Evolutionary conservation across 2,329 filamentous ascomycete species (phyloP).

Genomic region (Capronia epimyces): DNA sequence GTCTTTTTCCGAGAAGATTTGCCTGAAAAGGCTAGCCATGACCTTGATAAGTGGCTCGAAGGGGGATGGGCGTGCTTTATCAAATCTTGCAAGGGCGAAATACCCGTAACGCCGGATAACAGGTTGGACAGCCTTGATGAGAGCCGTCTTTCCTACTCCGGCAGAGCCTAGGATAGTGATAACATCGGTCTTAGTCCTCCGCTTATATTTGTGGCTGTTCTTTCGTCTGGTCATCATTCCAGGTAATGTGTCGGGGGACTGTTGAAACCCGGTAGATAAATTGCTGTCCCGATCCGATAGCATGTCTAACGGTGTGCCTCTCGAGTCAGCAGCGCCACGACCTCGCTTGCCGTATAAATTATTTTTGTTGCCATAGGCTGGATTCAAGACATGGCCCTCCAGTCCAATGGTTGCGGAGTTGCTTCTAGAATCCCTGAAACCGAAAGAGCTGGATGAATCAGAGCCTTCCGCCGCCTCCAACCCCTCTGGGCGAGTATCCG

Average conservation of each 20-base stretch:
- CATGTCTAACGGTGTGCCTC: slow-evolving; percentile 20
- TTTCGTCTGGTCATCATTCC: slow-evolving; percentile 39
- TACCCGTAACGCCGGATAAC: slow-evolving; percentile 55
- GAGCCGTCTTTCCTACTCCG: slow-evolving; percentile 56
- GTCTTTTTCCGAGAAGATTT: slow-evolving; percentile 61
- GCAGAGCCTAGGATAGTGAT: slow-evolving; percentile 53
- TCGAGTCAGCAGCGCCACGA: slow-evolving; percentile 17
- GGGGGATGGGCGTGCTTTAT: slow-evolving; percentile 53
- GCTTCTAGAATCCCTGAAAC: slow-evolving; percentile 35
- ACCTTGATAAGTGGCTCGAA: slow-evolving; percentile 58
- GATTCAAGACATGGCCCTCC: slow-evolving; percentile 16
- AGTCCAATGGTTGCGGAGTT: slow-evolving; percentile 34
- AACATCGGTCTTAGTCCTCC: slow-evolving; percentile 54
- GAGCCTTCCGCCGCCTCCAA: slow-evolving; percentile 51
- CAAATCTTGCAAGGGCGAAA: slow-evolving; percentile 56
- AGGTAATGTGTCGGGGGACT: slow-evolving; percentile 31
- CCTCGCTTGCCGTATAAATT: slow-evolving; percentile 14
- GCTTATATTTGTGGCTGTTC: slow-evolving; percentile 45
- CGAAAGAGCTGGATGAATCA: slow-evolving; percentile 46
- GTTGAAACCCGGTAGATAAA: slow-evolving; percentile 28
- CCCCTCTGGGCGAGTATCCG: slow-evolving; percentile 48
- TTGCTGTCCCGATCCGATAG: slow-evolving; percentile 37
- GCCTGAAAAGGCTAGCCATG: slow-evolving; percentile 57
- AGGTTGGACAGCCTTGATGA: slow-evolving; percentile 55
- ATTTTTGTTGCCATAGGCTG: slow-evolving; percentile 8